These are phyloP conservation scores for Tuber aestivum DNA, from an alignment of 495 filamentous ascomycete species.

Conservation along the genomic window DNA sequence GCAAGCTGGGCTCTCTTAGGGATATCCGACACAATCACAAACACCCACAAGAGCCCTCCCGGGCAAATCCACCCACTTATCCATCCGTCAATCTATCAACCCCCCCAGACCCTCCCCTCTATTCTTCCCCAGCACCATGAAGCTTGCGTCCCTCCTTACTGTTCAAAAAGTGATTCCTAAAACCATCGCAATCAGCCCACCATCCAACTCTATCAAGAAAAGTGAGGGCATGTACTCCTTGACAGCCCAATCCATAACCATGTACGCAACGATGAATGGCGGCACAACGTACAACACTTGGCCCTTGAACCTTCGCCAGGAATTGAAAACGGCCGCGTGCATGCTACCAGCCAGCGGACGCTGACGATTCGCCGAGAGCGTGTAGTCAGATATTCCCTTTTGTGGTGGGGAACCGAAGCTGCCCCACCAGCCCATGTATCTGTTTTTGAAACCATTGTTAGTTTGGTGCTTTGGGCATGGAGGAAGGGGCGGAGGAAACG, in stretches of 20 bases:
- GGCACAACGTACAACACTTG: slow-evolving; percentile 72
- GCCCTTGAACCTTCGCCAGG: slow-evolving; percentile 48
- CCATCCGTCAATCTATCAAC: neutral
- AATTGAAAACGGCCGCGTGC: slow-evolving; percentile 57
- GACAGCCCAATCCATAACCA: slow-evolving; percentile 76
- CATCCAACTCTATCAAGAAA: neutral
- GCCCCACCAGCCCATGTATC: slow-evolving; percentile 82
- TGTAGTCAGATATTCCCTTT: slow-evolving; percentile 58
- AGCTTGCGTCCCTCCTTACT: slow-evolving; percentile 75
- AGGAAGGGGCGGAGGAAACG: slow-evolving; percentile 47
- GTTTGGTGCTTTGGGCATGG: slow-evolving; percentile 6
- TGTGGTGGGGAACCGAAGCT: slow-evolving; percentile 60
- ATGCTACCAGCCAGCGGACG: slow-evolving; percentile 57
- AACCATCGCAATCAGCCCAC: slow-evolving; percentile 6
- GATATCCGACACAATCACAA: neutral
- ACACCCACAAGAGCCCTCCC: neutral
- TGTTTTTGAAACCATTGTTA: slow-evolving; percentile 43
- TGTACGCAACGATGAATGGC: slow-evolving; percentile 67
- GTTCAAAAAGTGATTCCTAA: slow-evolving; percentile 85
- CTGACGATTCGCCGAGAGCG: slow-evolving; percentile 61
- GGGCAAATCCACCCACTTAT: neutral
- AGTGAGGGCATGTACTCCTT: slow-evolving; percentile 55
- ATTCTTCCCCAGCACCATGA: slow-evolving; percentile 50
- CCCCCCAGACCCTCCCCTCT: neutral
- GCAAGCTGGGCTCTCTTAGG: neutral